A percentile compares a stretch with the other conserved stretches of the same genome.
Evolutionary conservation across 2,329 filamentous ascomycete species (phyloP).

Genomic region (Malbranchea cinnamomea): DNA sequence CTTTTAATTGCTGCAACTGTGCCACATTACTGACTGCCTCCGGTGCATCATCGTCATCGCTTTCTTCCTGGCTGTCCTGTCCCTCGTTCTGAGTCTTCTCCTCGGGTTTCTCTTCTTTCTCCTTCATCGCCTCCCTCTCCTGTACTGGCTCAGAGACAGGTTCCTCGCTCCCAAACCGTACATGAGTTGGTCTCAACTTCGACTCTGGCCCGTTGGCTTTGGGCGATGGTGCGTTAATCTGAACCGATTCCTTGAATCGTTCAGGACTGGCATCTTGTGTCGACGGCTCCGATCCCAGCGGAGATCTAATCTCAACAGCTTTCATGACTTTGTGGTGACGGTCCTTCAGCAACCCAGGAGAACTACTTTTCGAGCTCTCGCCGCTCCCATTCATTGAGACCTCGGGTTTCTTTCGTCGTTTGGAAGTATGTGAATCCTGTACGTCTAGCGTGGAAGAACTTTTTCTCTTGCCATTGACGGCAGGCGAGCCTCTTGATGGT

Average conservation of each 20-base stretch:
- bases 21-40: conserved; percentile 27
- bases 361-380: no score
- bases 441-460: conserved; percentile 9
- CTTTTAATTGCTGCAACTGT: conserved; percentile 23
- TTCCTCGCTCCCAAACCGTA: conserved; percentile 30
- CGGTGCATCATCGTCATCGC: conserved; percentile 28
- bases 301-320: no score
- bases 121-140: conserved; percentile 11
- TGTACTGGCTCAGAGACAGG: conserved; percentile 8
- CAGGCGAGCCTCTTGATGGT: conserved; percentile 3
- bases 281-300: no score
- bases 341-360: no score
- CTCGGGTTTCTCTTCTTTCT: conserved; percentile 10
- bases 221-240: no score
- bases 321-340: no score
- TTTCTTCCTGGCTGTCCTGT: conserved; percentile 18
- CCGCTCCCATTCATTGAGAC: no score
- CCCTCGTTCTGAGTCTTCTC: conserved; percentile 12
- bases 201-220: background rate
- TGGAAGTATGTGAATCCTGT: no score
- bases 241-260: no score
- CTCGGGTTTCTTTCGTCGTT: no score
- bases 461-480: conserved; percentile 18
- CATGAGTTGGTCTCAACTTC: conserved; percentile 16
- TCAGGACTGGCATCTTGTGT: no score